Base-by-base conservation (phyloP, 257 asterid species). In the Henckelia pumila region DNA sequence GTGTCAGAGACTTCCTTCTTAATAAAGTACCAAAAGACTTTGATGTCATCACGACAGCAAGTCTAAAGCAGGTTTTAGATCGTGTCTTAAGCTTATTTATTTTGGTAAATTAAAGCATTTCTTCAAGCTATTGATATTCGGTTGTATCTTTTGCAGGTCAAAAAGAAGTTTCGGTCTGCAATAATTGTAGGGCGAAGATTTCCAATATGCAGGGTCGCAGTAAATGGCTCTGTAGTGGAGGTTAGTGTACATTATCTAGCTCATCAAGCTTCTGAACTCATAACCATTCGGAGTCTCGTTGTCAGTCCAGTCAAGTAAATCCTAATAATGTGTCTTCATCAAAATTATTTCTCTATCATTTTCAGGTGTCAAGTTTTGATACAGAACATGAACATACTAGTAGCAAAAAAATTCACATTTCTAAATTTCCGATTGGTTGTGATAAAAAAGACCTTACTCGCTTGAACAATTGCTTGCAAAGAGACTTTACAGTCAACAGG, bases 401-500 rank as follows among this genome's bases (percentile, higher is more conserved):
- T 52, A 68, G 67, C 64, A 76, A 55, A 62, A 68, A 78, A 40
- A 57, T 24, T 77, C 20, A 30, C 47, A 19, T 52, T 55, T 66
- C 86, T 71, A 77, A 59, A 56, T 71, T 74, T 80, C 89, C 91
- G 32, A 72, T 49, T 71, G 78, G 81, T 58, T 82, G 79, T 81
- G 80, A 80, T 67, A 56, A 69, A 55, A 70, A 71, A 40, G 99
- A 94, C 73, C 55, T 85, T 56, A 33, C 59, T 78, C 91, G 79
- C 75, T 93, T 96, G 97, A 83, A 68, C 73, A 77, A 90, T 73
- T 76, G 88, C 81, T 77, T 84, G 89, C 82, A 56, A 56, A 86
- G 99, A 66, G 99, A 93, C 85, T 93, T 90, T 75, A 93, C 99
- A 25, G 82, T 93, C 63, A 93, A 93, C 86, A 84, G 97, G 97